Evolutionary conservation across 2,329 filamentous ascomycete genomes (phyloP), one percentile per base, ranked within the genome.

Genomic region (Fusarium sp.): DNA sequence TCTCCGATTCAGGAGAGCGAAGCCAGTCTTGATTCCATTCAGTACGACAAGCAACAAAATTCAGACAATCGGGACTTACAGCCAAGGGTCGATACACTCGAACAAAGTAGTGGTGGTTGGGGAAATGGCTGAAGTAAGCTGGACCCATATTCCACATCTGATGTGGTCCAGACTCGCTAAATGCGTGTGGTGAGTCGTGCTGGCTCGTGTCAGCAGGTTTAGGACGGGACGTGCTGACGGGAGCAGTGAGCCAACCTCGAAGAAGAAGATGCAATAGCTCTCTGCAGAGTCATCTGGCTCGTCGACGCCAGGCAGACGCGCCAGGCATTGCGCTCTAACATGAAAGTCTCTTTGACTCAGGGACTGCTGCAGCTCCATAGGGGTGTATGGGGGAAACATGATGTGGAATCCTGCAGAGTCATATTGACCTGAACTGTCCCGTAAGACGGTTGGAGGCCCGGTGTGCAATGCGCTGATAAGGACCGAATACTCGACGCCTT

Each of bases 61-160:
- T 8, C 48, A 14, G 32, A 30, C 27, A 32, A 37, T 37, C 8
- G 14, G 35, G 41, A 83, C 88, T 82, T 82, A 90, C 88, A 54
- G 86, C 87, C 57, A 82, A 85, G 16, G 86, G 88, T 27, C 89
- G 85, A 72, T 88, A 90, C 6, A 90, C 84, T 13, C 88, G 84
- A 27, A 86, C 85, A 66, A 90, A 91, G 77, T 89, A 90, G 75
- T 91, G 88, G 67, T 91, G 89, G 13, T 86, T 83, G 2, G 89
- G 89, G 63, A 91, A 91, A 0, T 80, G 80, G 41, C 82, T 82
- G 70, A 89, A 90, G 48, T 81, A 79, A 4, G 81, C 80, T 0
- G 89, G 87, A 0, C 88, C 88, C 20, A 83, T 78, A 27, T 82
- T 82, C 56, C 82, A 82, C 61, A 76, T 74, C 39, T 84, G 80